phyloP scores from a whole-genome alignment of 192 early-diverging fungal species.

The Martensiomyces pterosporus region DNA sequence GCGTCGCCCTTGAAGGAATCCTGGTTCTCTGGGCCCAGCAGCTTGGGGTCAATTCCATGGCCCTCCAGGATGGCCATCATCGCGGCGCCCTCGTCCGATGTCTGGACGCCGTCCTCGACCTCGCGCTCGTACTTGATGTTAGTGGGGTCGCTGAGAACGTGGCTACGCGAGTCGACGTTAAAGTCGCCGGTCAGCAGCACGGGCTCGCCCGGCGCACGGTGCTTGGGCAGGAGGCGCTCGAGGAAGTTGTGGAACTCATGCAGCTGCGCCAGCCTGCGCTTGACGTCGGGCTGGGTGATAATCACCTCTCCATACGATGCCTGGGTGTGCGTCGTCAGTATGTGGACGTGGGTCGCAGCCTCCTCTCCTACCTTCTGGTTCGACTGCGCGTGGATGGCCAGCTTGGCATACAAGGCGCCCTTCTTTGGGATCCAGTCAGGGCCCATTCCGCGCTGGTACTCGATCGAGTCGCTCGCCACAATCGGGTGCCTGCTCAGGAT shows the following conservation, averaged over 20 bases:
- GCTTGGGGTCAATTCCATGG: slow-evolving; percentile 40
- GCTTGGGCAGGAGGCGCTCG: slow-evolving; percentile 44
- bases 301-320: slow-evolving; percentile 62
- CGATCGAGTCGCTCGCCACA: slow-evolving; percentile 52
- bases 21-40: slow-evolving; percentile 41
- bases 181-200: slow-evolving; percentile 67
- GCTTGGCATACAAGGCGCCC: slow-evolving; percentile 73
- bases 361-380: not conserved
- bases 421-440: slow-evolving; percentile 72
- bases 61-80: slow-evolving; percentile 58
- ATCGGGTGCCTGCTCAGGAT: slow-evolving; percentile 74
- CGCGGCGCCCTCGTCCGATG: slow-evolving; percentile 51
- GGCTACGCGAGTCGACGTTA: slow-evolving; percentile 53
- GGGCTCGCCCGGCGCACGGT: slow-evolving; percentile 49
- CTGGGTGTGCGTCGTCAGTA: slow-evolving; percentile 85
- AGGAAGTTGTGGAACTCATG: slow-evolving; percentile 63
- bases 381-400: slow-evolving; percentile 48
- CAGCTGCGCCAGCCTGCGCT: slow-evolving; percentile 57
- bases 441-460: slow-evolving; percentile 62
- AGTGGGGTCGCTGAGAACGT: slow-evolving; percentile 24
- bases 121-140: slow-evolving; percentile 37
- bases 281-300: slow-evolving; percentile 54
- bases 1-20: slow-evolving; percentile 36
- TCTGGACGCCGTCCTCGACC: slow-evolving; percentile 41
- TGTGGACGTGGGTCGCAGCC: slow-evolving; percentile 49